A percentile compares a stretch with the other conserved stretches of the same genome.
phyloP scores from a whole-genome alignment of 257 asterid species.

The Salvia miltiorrhiza region DNA sequence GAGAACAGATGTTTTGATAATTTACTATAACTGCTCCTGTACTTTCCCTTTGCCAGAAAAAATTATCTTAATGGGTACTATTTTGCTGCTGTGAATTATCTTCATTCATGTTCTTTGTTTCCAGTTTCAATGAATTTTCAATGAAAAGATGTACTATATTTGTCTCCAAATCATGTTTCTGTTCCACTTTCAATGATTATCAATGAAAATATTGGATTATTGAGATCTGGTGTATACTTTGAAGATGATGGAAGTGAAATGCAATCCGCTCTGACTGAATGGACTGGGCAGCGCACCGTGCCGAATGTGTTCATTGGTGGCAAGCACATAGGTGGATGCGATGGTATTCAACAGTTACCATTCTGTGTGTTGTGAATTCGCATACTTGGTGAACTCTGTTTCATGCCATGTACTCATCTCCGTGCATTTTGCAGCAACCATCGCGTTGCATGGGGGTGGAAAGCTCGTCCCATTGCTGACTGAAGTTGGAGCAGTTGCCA shows the following conservation, averaged over 20 bases:
- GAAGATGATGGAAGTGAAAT: constrained; percentile 80
- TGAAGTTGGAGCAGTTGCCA: constrained; percentile 73
- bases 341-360: constrained; percentile 33
- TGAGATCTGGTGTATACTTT: constrained; percentile 3
- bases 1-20: neutral
- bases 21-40: neutral
- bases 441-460: constrained; percentile 53
- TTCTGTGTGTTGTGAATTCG: neutral
- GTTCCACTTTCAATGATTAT: neutral
- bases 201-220: neutral
- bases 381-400: neutral
- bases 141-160: neutral
- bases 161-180: neutral
- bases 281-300: constrained; percentile 81
- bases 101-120: neutral
- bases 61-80: neutral
- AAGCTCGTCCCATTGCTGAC: constrained; percentile 75
- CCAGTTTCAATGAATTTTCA: neutral
- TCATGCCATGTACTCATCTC: neutral
- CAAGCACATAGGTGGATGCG: constrained; percentile 93
- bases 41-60: neutral
- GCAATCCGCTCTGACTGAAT: constrained; percentile 67
- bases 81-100: constrained; percentile 4
- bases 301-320: constrained; percentile 88
- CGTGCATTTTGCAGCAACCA: constrained; percentile 53